Conservation (phyloP, 2,329 filamentous ascomycete genomes). For the Plectosphaerella cucumerina region DNA sequence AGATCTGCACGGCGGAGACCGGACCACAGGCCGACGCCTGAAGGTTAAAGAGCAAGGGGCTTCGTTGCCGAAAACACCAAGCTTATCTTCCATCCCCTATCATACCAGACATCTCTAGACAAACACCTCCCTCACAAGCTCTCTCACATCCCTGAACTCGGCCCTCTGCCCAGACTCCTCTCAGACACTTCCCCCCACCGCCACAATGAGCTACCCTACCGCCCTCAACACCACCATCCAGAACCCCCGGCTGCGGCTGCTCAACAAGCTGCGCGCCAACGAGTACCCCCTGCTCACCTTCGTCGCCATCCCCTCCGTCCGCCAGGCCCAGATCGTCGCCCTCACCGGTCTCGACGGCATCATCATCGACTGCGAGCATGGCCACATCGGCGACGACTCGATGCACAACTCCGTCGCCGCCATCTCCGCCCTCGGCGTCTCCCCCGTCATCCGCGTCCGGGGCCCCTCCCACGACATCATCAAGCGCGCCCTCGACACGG, state of each 20-base stretch:
- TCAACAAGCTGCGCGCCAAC: slow-evolving; percentile 35
- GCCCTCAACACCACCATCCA: slow-evolving; percentile 21
- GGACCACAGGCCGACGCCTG: neutral
- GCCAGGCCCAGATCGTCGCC: slow-evolving; percentile 43
- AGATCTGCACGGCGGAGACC: neutral
- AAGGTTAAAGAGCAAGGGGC: neutral
- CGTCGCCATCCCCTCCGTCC: slow-evolving; percentile 40
- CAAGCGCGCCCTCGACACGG: slow-evolving; percentile 45
- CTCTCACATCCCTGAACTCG: too few species aligned
- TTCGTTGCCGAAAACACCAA: neutral
- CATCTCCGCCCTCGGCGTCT: slow-evolving; percentile 18
- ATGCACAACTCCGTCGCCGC: slow-evolving; percentile 4
- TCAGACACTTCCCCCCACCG: neutral
- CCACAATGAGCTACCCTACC: neutral
- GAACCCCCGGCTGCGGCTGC: slow-evolving; percentile 36
- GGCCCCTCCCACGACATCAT: slow-evolving; percentile 38
- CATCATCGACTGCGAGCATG: slow-evolving; percentile 12
- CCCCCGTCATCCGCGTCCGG: slow-evolving; percentile 34
- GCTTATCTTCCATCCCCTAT: neutral
- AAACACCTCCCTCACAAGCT: neutral
- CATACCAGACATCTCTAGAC: neutral
- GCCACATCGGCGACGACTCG: slow-evolving; percentile 3
- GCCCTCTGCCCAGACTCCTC: too few species aligned
- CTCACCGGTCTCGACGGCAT: slow-evolving; percentile 44
- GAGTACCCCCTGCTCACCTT: slow-evolving; percentile 43